Base-by-base conservation (phyloP, 176 grass and related monocot species). In the Typha latifolia region DNA sequence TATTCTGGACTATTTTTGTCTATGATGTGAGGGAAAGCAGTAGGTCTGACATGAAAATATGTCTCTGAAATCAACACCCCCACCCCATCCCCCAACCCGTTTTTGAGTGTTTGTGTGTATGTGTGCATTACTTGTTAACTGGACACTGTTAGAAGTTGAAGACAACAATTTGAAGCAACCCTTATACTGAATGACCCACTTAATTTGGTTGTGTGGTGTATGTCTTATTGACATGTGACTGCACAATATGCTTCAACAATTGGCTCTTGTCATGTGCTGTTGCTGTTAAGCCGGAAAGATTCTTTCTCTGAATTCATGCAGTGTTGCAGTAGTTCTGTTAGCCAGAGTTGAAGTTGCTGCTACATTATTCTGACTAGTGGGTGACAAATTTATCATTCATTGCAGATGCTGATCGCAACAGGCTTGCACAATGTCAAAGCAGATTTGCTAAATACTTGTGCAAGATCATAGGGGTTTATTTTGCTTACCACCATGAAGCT, bases 391-490 rank as follows among this genome's bases (percentile, higher is more conserved):
- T 79, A n/a, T 48, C 2, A 64, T 57, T 64, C 12, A 0, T 63
- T 90, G 43, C 76, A 97, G 94, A 89, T 51, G 52, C 73, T 66
- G 81, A 92, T 85, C 27, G 56, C 13, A 72, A 92, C 66, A 92
- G 87, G 64, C 78, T 97, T 52, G 66, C 69, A 81, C 77, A 79
- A 49, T 92, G 66, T 49, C 73, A 79, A 20, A 79, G 80, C 79
- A 97, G 87, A 76, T 86, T 86, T 76, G 85, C 85, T 63, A 72
- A 82, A 66, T 97, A 92, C 66, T 63, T 97, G 61, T 84, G 80
- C 85, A 97, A 91, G 48, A 89, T 97, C 63, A 37, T 97, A 72
- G 88, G 59, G 9, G 8, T 86, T 75, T 97, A 97, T 72, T 97
- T 84, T 76, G 76, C 82, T 61, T 97, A 89, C 61, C 93, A 97